Conservation (phyloP, 2,329 filamentous ascomycete genomes). For the Cyanodermella asteris region DNA sequence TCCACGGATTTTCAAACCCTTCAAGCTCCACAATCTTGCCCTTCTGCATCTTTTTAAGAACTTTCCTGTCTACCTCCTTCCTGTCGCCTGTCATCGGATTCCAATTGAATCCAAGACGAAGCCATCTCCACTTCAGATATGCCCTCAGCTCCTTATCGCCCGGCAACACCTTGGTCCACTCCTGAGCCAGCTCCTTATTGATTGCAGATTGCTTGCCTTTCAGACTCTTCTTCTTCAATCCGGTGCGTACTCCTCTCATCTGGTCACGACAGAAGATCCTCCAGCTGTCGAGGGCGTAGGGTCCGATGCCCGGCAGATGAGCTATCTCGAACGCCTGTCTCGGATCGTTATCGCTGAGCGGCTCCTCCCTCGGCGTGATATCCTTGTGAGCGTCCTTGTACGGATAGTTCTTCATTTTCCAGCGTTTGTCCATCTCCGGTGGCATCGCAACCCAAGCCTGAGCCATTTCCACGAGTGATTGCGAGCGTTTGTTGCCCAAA, state of each 20-base stretch:
- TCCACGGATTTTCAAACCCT: too few relatives aligned
- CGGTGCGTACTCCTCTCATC: conserved; percentile 30
- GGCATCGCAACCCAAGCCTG: conserved; percentile 42
- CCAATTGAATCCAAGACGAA: conserved; percentile 66
- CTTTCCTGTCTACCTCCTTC: conserved; percentile 17
- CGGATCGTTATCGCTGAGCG: conserved; percentile 25
- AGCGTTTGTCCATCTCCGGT: conserved; percentile 36
- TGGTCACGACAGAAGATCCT: conserved; percentile 78
- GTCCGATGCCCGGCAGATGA: conserved; percentile 53
- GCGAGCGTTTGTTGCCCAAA: conserved; percentile 44
- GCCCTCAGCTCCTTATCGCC: conserved; percentile 68
- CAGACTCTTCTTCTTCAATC: too few relatives aligned
- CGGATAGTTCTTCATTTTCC: conserved; percentile 35
- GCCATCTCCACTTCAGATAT: conserved; percentile 76
- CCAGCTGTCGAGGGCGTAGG: conserved; percentile 77
- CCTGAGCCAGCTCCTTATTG: conserved; percentile 26
- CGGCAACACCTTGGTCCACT: conserved; percentile 74
- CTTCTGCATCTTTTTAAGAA: conserved; percentile 16
- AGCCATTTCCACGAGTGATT: conserved; percentile 48
- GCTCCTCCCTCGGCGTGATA: conserved; percentile 23
- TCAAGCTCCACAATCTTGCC: too few relatives aligned
- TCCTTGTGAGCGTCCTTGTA: conserved; percentile 25
- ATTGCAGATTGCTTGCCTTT: too few relatives aligned
- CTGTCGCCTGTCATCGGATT: conserved; percentile 44
- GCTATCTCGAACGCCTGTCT: conserved; percentile 59